phyloP scores from a whole-genome alignment of 2,329 filamentous ascomycete genomes.

The Chalaropsis ovoidea region DNA sequence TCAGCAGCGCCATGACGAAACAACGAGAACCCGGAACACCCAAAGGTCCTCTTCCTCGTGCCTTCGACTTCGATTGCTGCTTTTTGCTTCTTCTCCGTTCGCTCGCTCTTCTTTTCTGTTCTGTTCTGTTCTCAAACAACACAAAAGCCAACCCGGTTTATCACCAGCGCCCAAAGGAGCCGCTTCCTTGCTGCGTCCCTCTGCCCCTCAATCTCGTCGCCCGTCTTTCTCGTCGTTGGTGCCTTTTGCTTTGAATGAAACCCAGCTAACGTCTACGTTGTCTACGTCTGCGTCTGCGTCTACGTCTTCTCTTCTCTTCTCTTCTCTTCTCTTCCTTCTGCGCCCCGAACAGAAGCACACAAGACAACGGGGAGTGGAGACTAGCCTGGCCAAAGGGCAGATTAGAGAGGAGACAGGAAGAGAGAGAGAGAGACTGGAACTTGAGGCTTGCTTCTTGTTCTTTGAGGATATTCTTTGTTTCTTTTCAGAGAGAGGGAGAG shows the following conservation, averaged over 20 bases:
- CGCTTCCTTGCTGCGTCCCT: not conserved
- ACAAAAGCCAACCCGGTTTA: not conserved
- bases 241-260: constrained; percentile 11
- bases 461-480: too few relatives aligned
- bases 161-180: constrained; percentile 4
- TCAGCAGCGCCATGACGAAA: not conserved
- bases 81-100: not conserved
- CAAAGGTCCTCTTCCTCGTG: not conserved
- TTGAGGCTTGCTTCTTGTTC: not conserved
- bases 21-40: not conserved
- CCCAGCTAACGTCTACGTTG: not conserved
- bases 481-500: not conserved
- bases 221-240: not conserved
- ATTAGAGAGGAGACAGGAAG: not conserved
- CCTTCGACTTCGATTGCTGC: too few relatives aligned
- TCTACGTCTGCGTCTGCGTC: not conserved
- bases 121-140: not conserved
- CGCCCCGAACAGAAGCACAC: not conserved
- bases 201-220: not conserved
- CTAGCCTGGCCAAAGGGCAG: not conserved
- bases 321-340: not conserved
- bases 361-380: constrained; percentile 2
- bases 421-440: not conserved
- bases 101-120: not conserved
- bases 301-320: not conserved